Evolutionary conservation across 1,284 basidiomycete genomes (phyloP).

Genomic region (Papiliotrema fonsecae): DNA sequence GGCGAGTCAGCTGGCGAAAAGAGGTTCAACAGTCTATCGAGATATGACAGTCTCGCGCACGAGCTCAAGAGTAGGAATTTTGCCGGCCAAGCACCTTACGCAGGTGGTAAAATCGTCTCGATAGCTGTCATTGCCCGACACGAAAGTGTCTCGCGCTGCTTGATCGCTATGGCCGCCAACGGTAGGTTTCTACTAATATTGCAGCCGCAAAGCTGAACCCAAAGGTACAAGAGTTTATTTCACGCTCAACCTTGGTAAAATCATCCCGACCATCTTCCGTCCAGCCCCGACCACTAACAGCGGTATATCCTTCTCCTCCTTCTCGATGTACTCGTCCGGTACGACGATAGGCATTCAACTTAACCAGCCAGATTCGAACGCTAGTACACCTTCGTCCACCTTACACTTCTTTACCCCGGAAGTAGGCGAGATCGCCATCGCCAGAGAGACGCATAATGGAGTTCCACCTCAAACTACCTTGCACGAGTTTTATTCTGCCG

Average conservation of each 20-base stretch:
- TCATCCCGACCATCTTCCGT: too few species aligned
- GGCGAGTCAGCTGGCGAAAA: too few species aligned
- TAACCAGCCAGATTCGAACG: constrained; percentile 5
- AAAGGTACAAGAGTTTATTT: too few species aligned
- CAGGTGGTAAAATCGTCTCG: constrained; percentile 40
- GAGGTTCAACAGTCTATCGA: too few species aligned
- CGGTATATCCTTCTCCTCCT: too few species aligned
- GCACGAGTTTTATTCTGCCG: constrained; percentile 39
- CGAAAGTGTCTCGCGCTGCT: constrained; percentile 56
- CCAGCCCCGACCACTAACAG: too few species aligned
- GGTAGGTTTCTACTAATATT: constrained; percentile 20
- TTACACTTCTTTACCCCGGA: constrained; percentile 31
- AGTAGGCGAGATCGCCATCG: constrained; percentile 12
- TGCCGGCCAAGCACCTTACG: too few species aligned
- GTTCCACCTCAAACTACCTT: constrained; percentile 19
- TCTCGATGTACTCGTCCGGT: constrained; percentile 37
- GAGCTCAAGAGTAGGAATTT: too few species aligned
- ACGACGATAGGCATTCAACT: constrained; percentile 33
- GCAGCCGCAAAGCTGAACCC: too few species aligned
- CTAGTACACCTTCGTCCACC: constrained; percentile 17
- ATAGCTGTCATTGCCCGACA: constrained; percentile 42
- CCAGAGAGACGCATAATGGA: constrained; percentile 13
- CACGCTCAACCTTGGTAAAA: too few species aligned
- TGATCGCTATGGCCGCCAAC: constrained; percentile 73
- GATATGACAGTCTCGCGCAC: too few species aligned